phyloP scores from a whole-genome alignment of 345 rosid genomes.

The Turnera subulata region DNA sequence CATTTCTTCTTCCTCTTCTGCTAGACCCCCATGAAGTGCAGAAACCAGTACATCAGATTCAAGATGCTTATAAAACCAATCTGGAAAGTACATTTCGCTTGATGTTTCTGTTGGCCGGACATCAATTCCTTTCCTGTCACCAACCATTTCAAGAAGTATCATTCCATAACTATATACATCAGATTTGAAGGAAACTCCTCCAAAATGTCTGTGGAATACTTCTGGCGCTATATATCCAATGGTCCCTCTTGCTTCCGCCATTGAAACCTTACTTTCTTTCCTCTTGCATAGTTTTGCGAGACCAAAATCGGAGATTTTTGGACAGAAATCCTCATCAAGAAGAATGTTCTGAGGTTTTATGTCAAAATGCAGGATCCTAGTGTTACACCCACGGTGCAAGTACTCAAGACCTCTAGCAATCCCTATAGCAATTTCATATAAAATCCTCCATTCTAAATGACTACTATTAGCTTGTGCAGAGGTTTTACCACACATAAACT shows the following conservation, averaged over 20 bases:
- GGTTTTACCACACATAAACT: neutral
- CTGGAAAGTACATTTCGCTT: conserved; percentile 5
- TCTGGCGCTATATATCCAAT: conserved; percentile 2
- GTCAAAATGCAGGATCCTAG: neutral
- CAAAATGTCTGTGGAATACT: neutral
- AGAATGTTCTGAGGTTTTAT: conserved; percentile 6
- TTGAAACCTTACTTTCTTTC: neutral
- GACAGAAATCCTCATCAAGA: neutral
- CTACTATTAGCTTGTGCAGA: neutral
- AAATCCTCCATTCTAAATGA: neutral
- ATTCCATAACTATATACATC: conserved; percentile 7
- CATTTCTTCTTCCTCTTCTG: neutral
- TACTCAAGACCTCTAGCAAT: conserved; percentile 1
- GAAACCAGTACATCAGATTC: neutral
- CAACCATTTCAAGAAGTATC: neutral
- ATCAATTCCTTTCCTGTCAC: neutral
- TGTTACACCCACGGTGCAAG: neutral
- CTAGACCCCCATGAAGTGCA: neutral
- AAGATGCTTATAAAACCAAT: neutral
- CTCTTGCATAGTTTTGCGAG: neutral
- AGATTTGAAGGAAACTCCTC: neutral
- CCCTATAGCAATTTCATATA: neutral
- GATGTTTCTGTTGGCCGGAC: neutral
- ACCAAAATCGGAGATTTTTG: conserved; percentile 3
- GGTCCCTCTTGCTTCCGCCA: neutral